phyloP scores from a whole-genome alignment of 441 rosid species.

The Adansonia gregorii region DNA sequence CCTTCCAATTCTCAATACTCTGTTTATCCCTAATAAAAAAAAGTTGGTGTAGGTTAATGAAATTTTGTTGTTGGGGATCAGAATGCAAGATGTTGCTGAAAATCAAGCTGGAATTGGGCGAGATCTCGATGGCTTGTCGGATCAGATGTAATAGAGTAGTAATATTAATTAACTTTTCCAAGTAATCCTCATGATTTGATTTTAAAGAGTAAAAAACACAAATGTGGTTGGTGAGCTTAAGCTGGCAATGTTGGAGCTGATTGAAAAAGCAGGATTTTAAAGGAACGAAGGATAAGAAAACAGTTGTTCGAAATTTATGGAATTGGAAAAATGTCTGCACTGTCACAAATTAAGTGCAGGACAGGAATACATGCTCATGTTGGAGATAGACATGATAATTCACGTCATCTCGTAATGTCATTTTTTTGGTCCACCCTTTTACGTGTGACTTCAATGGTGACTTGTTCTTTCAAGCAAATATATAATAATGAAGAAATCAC shows the following conservation, averaged over 20 bases:
- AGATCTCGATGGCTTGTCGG: conserved; percentile 35
- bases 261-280: too few relatives aligned
- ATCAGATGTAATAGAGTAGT: too few relatives aligned
- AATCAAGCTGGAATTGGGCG: conserved; percentile 11
- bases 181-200: not conserved
- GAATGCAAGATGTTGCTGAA: not conserved
- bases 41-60: too few relatives aligned
- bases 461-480: not conserved
- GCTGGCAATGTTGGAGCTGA: not conserved
- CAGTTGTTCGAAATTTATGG: not conserved
- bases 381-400: not conserved
- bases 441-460: conserved; percentile 17
- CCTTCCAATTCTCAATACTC: too few relatives aligned
- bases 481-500: too few relatives aligned
- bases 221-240: conserved; percentile 2
- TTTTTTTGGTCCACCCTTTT: too few relatives aligned
- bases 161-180: not conserved
- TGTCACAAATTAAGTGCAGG: not conserved
- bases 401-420: too few relatives aligned
- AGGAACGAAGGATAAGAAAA: not conserved
- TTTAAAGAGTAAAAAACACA: not conserved
- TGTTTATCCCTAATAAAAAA: too few relatives aligned
- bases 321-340: conserved; percentile 10
- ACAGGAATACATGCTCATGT: conserved; percentile 2
- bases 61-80: too few relatives aligned